Conservation (phyloP, 1,284 basidiomycete genomes). For the Amylostereum chailletii region DNA sequence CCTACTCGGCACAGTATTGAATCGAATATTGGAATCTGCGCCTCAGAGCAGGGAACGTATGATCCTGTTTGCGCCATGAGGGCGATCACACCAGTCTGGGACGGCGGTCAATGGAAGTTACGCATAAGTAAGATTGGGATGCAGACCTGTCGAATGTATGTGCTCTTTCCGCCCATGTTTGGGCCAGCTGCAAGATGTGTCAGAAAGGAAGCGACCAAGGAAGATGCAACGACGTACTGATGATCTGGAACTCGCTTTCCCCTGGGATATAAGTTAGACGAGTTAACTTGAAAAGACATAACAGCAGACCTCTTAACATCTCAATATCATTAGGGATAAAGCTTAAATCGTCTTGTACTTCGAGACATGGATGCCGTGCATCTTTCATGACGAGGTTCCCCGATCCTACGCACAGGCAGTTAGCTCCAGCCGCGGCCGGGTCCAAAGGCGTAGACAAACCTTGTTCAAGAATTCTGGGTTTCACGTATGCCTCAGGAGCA, state of each 20-base stretch:
- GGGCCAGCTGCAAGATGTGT: conserved; percentile 61
- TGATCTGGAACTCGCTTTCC: conserved; percentile 81
- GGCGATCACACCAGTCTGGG: conserved; percentile 83
- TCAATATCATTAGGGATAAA: conserved; percentile 96
- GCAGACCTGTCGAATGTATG: conserved; percentile 75
- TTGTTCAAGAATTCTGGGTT: conserved; percentile 67
- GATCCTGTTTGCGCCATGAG: conserved; percentile 95
- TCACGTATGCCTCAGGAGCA: conserved; percentile 83
- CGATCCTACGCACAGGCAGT: conserved; percentile 37
- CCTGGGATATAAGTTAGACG: conserved; percentile 25
- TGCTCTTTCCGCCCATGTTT: conserved; percentile 95
- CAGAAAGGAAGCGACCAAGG: conserved; percentile 5
- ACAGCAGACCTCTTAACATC: conserved; percentile 63
- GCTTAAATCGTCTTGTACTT: conserved; percentile 91
- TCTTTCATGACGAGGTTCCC: conserved; percentile 74
- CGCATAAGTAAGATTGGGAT: neutral
- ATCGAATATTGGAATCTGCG: conserved; percentile 89
- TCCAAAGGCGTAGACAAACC: conserved; percentile 31
- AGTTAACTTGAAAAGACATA: conserved; percentile 10
- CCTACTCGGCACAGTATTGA: conserved; percentile 95
- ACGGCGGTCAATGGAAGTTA: conserved; percentile 4
- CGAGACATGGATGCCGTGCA: conserved; percentile 92
- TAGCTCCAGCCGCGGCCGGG: neutral
- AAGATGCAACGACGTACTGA: conserved; percentile 41
- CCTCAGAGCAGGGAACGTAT: conserved; percentile 88